phyloP scores from a whole-genome alignment of 1,284 basidiomycete species.

The Fistulina hepatica region DNA sequence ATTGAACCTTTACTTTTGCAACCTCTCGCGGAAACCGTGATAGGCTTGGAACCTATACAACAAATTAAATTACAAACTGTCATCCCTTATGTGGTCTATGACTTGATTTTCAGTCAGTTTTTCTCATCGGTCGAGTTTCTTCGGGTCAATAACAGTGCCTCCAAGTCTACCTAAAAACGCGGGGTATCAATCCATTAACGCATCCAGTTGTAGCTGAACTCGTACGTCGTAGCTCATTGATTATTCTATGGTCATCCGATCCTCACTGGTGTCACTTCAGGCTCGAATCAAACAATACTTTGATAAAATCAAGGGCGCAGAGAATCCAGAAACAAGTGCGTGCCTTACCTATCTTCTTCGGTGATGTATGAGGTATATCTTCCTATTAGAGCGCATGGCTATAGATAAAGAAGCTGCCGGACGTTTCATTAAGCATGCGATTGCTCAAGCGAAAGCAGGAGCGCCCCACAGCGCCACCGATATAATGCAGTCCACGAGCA shows the following conservation, averaged over 20 bases:
- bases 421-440: constrained; percentile 77
- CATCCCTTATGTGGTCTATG: constrained; percentile 70
- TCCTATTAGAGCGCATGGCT: constrained; percentile 32
- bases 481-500: constrained; percentile 3
- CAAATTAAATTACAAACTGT: constrained; percentile 69
- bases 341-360: constrained; percentile 7
- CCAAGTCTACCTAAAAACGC: constrained; percentile 66
- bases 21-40: constrained; percentile 51
- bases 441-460: constrained; percentile 40
- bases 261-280: constrained; percentile 26
- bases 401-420: constrained; percentile 69
- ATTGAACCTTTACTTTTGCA: constrained; percentile 55
- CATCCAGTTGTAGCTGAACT: constrained; percentile 68
- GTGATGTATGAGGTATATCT: too few relatives aligned
- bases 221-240: constrained; percentile 30
- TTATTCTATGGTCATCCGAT: constrained; percentile 1
- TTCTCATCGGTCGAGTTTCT: too few relatives aligned
- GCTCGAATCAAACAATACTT: constrained; percentile 69
- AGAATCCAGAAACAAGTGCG: constrained; percentile 53
- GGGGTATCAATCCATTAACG: constrained; percentile 65
- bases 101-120: constrained; percentile 57
- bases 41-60: constrained; percentile 59
- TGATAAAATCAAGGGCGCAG: constrained; percentile 65
- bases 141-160: background rate
- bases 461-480: constrained; percentile 2